phyloP scores from a whole-genome alignment of 371 early-diverging fungal genomes.

The Sporodiniella umbellata region DNA sequence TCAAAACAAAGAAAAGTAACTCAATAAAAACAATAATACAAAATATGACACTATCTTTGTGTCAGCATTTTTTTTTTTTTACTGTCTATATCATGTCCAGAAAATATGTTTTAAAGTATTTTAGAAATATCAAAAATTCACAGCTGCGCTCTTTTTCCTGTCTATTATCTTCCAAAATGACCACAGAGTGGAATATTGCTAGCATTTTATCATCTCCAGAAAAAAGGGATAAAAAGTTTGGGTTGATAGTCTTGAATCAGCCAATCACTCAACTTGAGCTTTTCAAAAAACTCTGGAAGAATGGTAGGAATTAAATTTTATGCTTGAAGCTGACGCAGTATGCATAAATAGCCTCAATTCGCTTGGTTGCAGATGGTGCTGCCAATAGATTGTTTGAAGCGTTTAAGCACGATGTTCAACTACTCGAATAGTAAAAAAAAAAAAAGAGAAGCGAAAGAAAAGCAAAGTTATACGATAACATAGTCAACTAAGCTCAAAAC shows the following conservation, averaged over 20 bases:
- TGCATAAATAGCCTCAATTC: slow-evolving; percentile 59
- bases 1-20: no score
- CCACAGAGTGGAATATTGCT: slow-evolving; percentile 33
- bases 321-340: background rate
- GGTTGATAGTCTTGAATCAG: slow-evolving; percentile 37
- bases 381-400: slow-evolving; percentile 81
- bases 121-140: no score
- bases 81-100: no score
- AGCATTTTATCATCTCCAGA: slow-evolving; percentile 23
- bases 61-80: no score
- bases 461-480: no score
- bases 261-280: slow-evolving; percentile 24
- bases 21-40: no score
- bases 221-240: slow-evolving; percentile 21
- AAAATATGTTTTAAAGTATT: no score
- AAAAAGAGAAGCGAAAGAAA: no score
- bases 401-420: slow-evolving; percentile 41
- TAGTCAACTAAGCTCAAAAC: no score
- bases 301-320: slow-evolving; percentile 17
- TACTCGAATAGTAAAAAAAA: slow-evolving; percentile 37
- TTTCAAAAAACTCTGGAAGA: slow-evolving; percentile 34
- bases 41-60: no score
- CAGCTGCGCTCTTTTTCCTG: background rate
- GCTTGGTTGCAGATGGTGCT: slow-evolving; percentile 89
- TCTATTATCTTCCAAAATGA: background rate